phyloP scores from a whole-genome alignment of 2,329 filamentous ascomycete genomes.

The Clathrospora elynae region DNA sequence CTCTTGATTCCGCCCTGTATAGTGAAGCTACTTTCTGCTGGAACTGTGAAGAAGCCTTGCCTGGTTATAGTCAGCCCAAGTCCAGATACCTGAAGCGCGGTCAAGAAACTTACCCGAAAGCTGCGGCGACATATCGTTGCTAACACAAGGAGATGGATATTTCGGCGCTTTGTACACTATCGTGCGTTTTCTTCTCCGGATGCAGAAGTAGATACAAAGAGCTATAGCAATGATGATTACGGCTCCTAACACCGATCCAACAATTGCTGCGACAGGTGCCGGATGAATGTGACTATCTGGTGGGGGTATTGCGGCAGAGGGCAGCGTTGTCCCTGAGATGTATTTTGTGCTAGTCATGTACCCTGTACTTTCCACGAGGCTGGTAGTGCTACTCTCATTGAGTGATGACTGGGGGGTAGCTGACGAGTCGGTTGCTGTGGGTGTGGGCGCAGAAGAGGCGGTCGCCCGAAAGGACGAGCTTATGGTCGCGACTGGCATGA shows the following conservation, averaged over 20 bases:
- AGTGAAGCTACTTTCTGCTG: slow-evolving; percentile 1
- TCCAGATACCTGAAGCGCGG: background rate
- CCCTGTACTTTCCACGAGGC: background rate
- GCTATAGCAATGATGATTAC: slow-evolving; percentile 16
- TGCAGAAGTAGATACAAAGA: slow-evolving; percentile 15
- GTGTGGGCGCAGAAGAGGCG: no score
- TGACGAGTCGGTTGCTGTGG: no score
- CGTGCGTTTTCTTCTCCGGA: slow-evolving; percentile 17
- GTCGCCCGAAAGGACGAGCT: no score
- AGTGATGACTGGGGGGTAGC: background rate
- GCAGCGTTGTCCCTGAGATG: background rate
- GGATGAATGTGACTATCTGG: background rate
- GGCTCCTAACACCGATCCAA: slow-evolving; percentile 31
- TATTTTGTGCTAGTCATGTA: slow-evolving; percentile 8
- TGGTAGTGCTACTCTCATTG: background rate
- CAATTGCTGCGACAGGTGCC: slow-evolving; percentile 24
- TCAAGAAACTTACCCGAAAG: slow-evolving; percentile 3
- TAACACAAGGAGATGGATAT: slow-evolving; percentile 30
- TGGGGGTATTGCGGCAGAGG: slow-evolving; percentile 3
- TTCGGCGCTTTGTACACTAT: slow-evolving; percentile 30
- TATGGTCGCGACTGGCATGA: no score
- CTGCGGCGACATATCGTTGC: slow-evolving; percentile 33
- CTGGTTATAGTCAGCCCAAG: background rate
- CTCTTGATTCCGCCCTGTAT: slow-evolving; percentile 13
- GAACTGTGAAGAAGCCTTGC: slow-evolving; percentile 3